A percentile compares a stretch with the other conserved stretches of the same genome.
phyloP scores from a whole-genome alignment of 768 basidiomycete species.

The Mycena galericulata region DNA sequence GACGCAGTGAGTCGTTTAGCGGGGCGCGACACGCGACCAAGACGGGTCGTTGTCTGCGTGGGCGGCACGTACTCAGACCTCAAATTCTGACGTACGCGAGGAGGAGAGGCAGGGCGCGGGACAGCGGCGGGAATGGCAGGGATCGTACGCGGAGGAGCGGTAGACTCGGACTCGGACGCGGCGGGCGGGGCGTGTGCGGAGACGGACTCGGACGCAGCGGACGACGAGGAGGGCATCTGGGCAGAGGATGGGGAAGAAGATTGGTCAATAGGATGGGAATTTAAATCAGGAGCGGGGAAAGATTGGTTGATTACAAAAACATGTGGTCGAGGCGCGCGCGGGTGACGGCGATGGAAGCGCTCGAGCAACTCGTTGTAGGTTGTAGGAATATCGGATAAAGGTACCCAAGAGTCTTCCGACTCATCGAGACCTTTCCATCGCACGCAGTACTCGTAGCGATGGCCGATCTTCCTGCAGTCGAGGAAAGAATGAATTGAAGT shows the following conservation, averaged over 20 bases:
- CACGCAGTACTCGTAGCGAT: slow-evolving; percentile 51
- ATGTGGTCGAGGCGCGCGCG: slow-evolving; percentile 45
- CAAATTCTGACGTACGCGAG: slow-evolving; percentile 16
- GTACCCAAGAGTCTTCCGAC: slow-evolving; percentile 50
- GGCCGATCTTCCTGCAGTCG: slow-evolving; percentile 48
- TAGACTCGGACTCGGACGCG: too few relatives aligned
- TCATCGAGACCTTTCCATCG: slow-evolving; percentile 40
- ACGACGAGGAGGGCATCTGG: not conserved
- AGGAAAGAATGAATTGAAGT: slow-evolving; percentile 41
- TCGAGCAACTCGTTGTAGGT: slow-evolving; percentile 45
- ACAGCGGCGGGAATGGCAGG: slow-evolving; percentile 1
- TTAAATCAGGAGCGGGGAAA: slow-evolving; percentile 9
- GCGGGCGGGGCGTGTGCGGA: too few relatives aligned
- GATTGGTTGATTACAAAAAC: slow-evolving; percentile 27
- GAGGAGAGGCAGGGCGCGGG: slow-evolving; percentile 22
- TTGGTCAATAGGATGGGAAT: not conserved
- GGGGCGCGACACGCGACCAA: slow-evolving; percentile 28
- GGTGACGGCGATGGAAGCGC: slow-evolving; percentile 48
- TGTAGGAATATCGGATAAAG: slow-evolving; percentile 49
- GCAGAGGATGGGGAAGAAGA: slow-evolving; percentile 6
- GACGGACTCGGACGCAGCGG: too few relatives aligned
- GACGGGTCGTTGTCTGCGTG: slow-evolving; percentile 27
- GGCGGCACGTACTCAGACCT: slow-evolving; percentile 28
- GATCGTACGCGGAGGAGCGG: too few relatives aligned
- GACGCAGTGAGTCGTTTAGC: slow-evolving; percentile 20